Evolutionary conservation across 1,284 basidiomycete species (phyloP).

Genomic region (Moesziomyces sp.): DNA sequence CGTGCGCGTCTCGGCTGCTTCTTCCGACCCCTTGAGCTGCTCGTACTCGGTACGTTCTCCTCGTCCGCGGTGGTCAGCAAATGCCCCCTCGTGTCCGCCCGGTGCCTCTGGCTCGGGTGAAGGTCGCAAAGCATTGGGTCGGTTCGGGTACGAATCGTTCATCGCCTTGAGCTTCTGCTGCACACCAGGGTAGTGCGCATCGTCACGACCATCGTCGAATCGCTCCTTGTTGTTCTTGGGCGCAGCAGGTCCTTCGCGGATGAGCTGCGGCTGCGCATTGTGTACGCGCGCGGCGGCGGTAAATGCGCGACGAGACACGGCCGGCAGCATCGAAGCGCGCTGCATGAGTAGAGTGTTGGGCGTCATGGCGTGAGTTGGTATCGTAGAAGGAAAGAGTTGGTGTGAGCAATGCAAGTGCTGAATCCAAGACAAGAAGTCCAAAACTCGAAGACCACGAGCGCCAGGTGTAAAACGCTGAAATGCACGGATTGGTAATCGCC

Average conservation of each 20-base stretch:
- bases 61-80: slow-evolving; percentile 47
- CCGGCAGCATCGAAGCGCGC: slow-evolving; percentile 10
- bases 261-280: slow-evolving; percentile 25
- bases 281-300: slow-evolving; percentile 8
- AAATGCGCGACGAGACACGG: slow-evolving; percentile 13
- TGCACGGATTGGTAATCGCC: slow-evolving; percentile 17
- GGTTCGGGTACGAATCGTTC: slow-evolving; percentile 31
- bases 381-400: neutral
- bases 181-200: slow-evolving; percentile 39
- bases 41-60: slow-evolving; percentile 26
- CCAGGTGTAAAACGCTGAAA: too few relatives aligned
- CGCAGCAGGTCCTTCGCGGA: slow-evolving; percentile 40
- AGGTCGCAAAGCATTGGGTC: slow-evolving; percentile 17
- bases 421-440: neutral
- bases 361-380: slow-evolving; percentile 4
- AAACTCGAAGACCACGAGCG: too few relatives aligned
- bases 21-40: slow-evolving; percentile 28
- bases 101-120: slow-evolving; percentile 40
- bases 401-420: neutral
- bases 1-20: slow-evolving; percentile 37
- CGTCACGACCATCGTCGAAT: slow-evolving; percentile 45
- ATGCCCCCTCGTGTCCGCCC: slow-evolving; percentile 33
- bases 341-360: slow-evolving; percentile 17
- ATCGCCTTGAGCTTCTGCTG: slow-evolving; percentile 35
- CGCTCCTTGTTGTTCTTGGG: slow-evolving; percentile 29